Evolutionary conservation across 768 basidiomycete species (phyloP).

Genomic region (Boletus vermiculosoides): DNA sequence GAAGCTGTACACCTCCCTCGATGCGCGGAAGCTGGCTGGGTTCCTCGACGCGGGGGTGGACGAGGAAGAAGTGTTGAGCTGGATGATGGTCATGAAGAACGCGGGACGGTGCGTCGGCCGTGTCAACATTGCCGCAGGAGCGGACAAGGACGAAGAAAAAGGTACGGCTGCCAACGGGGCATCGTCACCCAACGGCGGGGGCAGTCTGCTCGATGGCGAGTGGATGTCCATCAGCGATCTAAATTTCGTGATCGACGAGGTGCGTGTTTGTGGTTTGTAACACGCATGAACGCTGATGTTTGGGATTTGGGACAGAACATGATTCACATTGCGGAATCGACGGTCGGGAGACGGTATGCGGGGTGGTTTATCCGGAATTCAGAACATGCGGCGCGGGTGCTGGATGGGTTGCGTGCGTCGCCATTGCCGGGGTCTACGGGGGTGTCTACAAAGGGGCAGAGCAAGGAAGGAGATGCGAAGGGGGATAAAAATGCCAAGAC

Average conservation of each 20-base stretch:
- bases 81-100: slow-evolving; percentile 96
- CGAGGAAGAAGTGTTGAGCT: slow-evolving; percentile 93
- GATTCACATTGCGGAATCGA: slow-evolving; percentile 95
- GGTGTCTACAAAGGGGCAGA: slow-evolving; percentile 5
- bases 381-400: slow-evolving; percentile 84
- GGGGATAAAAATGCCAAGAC: slow-evolving; percentile 27
- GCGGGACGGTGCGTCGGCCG: slow-evolving; percentile 69
- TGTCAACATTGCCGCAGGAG: slow-evolving; percentile 41
- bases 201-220: slow-evolving; percentile 77
- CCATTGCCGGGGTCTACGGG: slow-evolving; percentile 47
- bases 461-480: slow-evolving; percentile 18
- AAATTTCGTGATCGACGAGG: slow-evolving; percentile 94
- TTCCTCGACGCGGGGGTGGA: slow-evolving; percentile 76
- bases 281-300: not conserved
- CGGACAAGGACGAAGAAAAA: slow-evolving; percentile 37
- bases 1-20: slow-evolving; percentile 93
- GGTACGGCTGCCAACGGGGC: slow-evolving; percentile 14
- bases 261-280: slow-evolving; percentile 35
- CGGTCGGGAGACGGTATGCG: slow-evolving; percentile 88
- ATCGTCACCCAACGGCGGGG: slow-evolving; percentile 22
- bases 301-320: slow-evolving; percentile 61
- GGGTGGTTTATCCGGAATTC: slow-evolving; percentile 98
- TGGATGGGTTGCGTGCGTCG: slow-evolving; percentile 67
- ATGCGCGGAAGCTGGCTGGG: slow-evolving; percentile 85
- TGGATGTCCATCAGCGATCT: slow-evolving; percentile 88